Evolutionary conservation across 2,329 filamentous ascomycete species (phyloP).

Genomic region (Biscogniauxia mediterranea): DNA sequence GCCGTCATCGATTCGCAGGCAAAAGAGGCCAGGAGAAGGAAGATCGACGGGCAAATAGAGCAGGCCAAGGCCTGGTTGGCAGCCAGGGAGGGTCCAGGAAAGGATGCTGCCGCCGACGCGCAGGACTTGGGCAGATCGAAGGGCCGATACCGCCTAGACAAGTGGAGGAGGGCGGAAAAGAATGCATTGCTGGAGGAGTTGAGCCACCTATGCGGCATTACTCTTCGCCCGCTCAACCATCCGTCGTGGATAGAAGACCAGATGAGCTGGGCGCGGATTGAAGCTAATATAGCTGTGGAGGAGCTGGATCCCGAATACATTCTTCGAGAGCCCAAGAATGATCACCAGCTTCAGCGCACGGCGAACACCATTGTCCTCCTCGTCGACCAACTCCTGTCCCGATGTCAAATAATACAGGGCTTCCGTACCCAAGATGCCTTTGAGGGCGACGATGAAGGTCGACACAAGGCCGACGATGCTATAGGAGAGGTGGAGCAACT

Average conservation of each 20-base stretch:
- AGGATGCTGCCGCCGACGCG: neutral
- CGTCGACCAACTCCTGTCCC: constrained; percentile 19
- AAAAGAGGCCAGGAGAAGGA: constrained; percentile 56
- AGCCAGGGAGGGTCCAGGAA: no score
- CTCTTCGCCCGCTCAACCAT: constrained; percentile 12
- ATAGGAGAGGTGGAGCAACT: constrained; percentile 21
- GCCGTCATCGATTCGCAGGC: constrained; percentile 59
- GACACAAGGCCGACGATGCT: neutral
- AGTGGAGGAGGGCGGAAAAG: neutral
- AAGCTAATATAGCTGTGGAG: constrained; percentile 26
- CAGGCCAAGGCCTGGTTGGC: constrained; percentile 48
- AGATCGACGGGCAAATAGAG: constrained; percentile 62
- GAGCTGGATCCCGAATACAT: constrained; percentile 15
- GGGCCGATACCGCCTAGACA: neutral
- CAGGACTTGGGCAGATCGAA: neutral
- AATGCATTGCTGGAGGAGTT: constrained; percentile 23
- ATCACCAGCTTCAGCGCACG: constrained; percentile 13
- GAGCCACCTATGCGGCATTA: constrained; percentile 16
- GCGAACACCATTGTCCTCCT: constrained; percentile 20
- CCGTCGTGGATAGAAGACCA: constrained; percentile 24
- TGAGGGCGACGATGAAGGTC: neutral
- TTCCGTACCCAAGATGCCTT: constrained; percentile 7
- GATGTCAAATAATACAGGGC: neutral
- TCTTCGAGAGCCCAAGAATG: constrained; percentile 23
- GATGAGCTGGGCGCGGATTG: constrained; percentile 28